Conservation (phyloP, 371 early-diverging fungal genomes). For the Mucor indicus region DNA sequence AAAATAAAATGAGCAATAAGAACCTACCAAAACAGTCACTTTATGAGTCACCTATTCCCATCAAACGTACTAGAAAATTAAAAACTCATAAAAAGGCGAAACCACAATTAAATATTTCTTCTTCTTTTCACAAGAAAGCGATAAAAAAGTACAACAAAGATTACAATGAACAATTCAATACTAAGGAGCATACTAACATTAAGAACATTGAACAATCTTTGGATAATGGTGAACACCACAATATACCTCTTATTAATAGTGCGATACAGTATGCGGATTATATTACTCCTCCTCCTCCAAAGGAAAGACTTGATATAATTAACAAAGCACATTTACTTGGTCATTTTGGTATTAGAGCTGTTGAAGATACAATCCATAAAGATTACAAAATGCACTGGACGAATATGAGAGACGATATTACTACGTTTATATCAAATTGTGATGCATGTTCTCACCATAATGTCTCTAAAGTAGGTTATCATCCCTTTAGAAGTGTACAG, state of each 20-base stretch:
- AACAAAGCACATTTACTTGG: background rate
- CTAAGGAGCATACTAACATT: no score
- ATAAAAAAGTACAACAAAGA: no score
- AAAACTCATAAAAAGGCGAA: no score
- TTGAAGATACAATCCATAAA: constrained; percentile 1
- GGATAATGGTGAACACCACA: no score
- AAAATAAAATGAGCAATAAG: no score
- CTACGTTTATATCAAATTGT: background rate
- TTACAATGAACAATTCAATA: no score
- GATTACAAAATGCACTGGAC: constrained; percentile 9
- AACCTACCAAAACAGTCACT: no score
- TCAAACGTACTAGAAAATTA: no score
- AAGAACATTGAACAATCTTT: no score
- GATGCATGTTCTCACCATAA: background rate
- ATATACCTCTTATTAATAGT: background rate
- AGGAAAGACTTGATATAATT: background rate
- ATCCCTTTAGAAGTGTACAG: background rate
- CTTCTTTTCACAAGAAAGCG: no score
- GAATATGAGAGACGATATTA: constrained; percentile 3
- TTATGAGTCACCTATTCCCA: no score
- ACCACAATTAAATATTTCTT: no score
- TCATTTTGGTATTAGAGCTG: constrained; percentile 1
- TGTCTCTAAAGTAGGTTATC: constrained; percentile 1
- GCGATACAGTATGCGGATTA: constrained; percentile 2
- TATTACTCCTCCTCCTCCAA: background rate